Base-by-base conservation (phyloP, 495 filamentous ascomycete species). In the Stereocaulon alpinum region DNA sequence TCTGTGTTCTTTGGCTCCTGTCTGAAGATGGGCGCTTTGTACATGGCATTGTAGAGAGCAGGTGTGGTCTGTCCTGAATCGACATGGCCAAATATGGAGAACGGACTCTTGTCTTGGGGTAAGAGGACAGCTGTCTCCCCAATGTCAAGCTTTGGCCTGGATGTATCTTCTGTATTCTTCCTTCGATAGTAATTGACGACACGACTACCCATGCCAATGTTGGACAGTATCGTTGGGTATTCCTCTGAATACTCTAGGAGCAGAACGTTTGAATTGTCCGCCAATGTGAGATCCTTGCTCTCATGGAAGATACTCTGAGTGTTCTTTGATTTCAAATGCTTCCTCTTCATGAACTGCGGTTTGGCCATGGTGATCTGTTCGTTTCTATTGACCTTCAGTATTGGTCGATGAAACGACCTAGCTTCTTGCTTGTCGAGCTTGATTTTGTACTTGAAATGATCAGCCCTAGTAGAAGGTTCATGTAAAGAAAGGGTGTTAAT, bases 221-320 rank as follows among this genome's bases (percentile, higher is more conserved):
- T 94, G 9, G 93, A 96, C 61, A 99, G 76, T 58, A 91, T 87
- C 14, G 82, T 86, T 1, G 93, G 93, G 56, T 87, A 86, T 69
- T 97, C 89, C 68, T 99, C 93, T 12, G 89, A 93, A 71, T 97
- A 97, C 72, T 99, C 93, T 37, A 96, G 82, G 17, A 99, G 77
- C 10, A 96, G 75, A 17, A 86, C 83, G 27, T 81, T 85, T 0
- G 94, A 91, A 67, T 91, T 95, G 68, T 99, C 93, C 58, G 83
- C 86, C 65, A 95, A 70, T 1, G 86, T 86, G 15, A 99, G 78
- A 57, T 94, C 84, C 58, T 84, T 3, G 89, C 84, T 17, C 77
- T 82, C 40, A 78, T 76, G 73, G 88, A 96, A 14, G 6, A 94
- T 73, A 17, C 84, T 80, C 59, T 87, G 84, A 34, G 86, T 78